Base-by-base conservation (phyloP, 2,329 filamentous ascomycete genomes). In the Diaporthe sp. region DNA sequence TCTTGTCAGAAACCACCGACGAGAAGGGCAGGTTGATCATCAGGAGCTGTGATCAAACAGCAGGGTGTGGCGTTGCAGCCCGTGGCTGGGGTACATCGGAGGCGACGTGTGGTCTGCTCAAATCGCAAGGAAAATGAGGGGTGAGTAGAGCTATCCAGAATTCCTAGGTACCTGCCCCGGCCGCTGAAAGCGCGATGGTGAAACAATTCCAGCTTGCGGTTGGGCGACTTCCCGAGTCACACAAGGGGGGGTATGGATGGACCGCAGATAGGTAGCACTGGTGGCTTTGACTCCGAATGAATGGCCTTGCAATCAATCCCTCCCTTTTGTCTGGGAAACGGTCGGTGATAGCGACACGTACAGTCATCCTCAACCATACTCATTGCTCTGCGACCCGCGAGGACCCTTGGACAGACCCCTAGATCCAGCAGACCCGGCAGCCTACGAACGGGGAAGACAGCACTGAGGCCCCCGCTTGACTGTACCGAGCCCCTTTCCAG, bases 151-250 rank as follows among this genome's bases (percentile, higher is more conserved):
- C 65, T 68, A 39, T n/a, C 49, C 31, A 55, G 34, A 22, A 31
- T 6, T 37, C 31, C 44, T 10, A 70, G n/a, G 65, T 70, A 53
- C 47, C 65, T 55, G n/a, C 12, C 34, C 65, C 31, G 65, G 49
- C 65, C 25, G 49, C 47, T 55, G 65, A 70, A 55, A 42, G 65
- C 74, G 28, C 53, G 53, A 65, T 76, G 71, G 55, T 76, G 74
- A 76, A 74, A 76, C 74, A 70, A 68, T 58, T 70, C 31, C 65
- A 70, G 65, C 65, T 10, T 70, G 65, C 71, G 74, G 74, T 60
- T 76, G 60, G 55, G 39, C 65, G 65, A 70, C 65, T 55, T 70
- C 65, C 65, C 65, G 65, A 70, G 65, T 70, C 65, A 70, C 65
- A 70, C 65, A 70, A 70, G 65, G 65, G 65, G 58, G 65, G 65